A percentile compares a stretch with the other conserved stretches of the same genome.
phyloP scores from a whole-genome alignment of 352 stramenopile species.

The Pythium diclinum region DNA sequence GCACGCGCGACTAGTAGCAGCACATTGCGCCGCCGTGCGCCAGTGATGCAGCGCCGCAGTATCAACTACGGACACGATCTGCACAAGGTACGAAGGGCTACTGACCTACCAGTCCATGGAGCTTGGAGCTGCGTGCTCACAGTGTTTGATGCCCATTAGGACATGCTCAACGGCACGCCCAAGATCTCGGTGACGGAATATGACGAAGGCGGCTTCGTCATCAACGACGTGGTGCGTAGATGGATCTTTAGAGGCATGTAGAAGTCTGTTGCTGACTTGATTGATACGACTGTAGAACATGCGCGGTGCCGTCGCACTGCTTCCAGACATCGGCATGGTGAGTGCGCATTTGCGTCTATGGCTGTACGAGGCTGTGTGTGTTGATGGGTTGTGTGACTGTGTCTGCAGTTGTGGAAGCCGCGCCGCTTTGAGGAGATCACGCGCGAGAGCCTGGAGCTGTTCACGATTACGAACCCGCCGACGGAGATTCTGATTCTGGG shows the following conservation, averaged over 20 bases:
- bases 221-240: slow-evolving; percentile 66
- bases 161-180: slow-evolving; percentile 78
- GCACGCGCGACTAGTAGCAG: background rate
- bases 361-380: background rate
- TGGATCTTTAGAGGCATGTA: background rate
- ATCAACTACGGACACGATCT: slow-evolving; percentile 87
- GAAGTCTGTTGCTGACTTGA: background rate
- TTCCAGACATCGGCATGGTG: slow-evolving; percentile 79
- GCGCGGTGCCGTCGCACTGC: slow-evolving; percentile 66
- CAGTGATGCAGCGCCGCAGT: slow-evolving; percentile 32
- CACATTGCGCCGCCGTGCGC: slow-evolving; percentile 14
- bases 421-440: slow-evolving; percentile 76
- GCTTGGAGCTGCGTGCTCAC: background rate
- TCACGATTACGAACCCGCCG: slow-evolving; percentile 72
- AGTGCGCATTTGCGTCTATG: background rate
- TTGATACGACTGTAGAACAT: slow-evolving; percentile 48
- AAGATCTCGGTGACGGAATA: slow-evolving; percentile 84
- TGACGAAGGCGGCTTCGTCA: slow-evolving; percentile 80
- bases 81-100: slow-evolving; percentile 45
- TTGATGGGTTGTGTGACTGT: background rate
- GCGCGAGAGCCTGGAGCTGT: slow-evolving; percentile 67
- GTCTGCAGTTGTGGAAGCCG: slow-evolving; percentile 72
- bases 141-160: slow-evolving; percentile 30
- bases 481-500: slow-evolving; percentile 85
- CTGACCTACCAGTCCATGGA: too few relatives aligned